Evolutionary conservation across 371 early-diverging fungal species (phyloP).

Genomic region (Rhizopus arrhizus): DNA sequence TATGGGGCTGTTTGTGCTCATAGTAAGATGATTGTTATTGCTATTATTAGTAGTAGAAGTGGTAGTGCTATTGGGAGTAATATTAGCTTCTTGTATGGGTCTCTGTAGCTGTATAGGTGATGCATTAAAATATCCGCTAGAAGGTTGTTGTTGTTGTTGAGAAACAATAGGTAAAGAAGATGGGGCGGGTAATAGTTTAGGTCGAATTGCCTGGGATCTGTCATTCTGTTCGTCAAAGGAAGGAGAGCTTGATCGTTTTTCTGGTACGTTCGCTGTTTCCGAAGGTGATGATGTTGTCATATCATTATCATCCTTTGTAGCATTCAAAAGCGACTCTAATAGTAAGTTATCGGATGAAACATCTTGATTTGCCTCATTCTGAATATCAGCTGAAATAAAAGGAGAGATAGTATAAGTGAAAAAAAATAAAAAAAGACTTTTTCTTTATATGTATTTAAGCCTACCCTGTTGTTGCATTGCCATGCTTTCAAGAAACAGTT

Average conservation of each 20-base stretch:
- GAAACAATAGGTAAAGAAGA: not conserved
- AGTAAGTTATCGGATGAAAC: not conserved
- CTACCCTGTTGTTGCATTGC: constrained; percentile 35
- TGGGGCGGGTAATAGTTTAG: not conserved
- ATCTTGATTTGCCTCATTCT: not conserved
- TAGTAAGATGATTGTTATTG: not conserved
- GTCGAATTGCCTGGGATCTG: not conserved
- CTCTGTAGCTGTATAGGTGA: constrained; percentile 7
- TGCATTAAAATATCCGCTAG: not conserved
- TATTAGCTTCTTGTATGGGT: not conserved
- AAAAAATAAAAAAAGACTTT: not conserved
- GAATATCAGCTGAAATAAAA: not conserved
- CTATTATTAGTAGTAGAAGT: too few species aligned
- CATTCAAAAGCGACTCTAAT: not conserved
- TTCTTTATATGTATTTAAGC: not conserved
- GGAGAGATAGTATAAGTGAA: not conserved
- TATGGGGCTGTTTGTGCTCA: not conserved
- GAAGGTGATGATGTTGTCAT: constrained; percentile 5
- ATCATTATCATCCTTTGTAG: constrained; percentile 2
- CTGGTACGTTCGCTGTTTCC: not conserved
- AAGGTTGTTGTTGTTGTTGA: constrained; percentile 2
- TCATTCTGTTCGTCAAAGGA: not conserved
- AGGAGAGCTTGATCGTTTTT: not conserved
- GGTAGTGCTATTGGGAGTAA: too few species aligned
- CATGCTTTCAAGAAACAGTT: constrained; percentile 38